Percentiles rank a stretch among this genome's conserved stretches.
Evolutionary conservation across 2,329 filamentous ascomycete species (phyloP).

Genomic region (Phyllosticta ampelicida): DNA sequence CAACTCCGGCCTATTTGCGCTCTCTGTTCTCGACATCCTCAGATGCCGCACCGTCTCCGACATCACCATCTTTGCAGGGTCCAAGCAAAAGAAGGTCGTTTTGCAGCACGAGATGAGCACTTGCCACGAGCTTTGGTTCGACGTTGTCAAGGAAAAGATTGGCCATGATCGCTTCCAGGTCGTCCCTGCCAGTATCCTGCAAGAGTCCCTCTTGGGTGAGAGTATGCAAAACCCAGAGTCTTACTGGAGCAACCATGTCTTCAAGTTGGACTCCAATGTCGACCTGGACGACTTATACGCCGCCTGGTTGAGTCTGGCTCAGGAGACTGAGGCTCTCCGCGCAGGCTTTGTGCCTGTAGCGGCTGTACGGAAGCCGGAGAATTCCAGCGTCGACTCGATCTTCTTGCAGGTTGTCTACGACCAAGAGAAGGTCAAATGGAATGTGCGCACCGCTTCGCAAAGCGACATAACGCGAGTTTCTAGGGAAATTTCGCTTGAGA

Average conservation of each 20-base stretch:
- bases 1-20: conserved; percentile 17
- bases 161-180: background rate
- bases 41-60: conserved; percentile 21
- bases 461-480: conserved; percentile 15
- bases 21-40: conserved; percentile 23
- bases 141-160: background rate
- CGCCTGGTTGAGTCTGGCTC: conserved; percentile 24
- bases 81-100: background rate
- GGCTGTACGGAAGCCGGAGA: conserved; percentile 11
- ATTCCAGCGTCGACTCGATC: conserved; percentile 8
- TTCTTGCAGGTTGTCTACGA: conserved; percentile 23
- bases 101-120: background rate
- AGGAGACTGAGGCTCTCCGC: conserved; percentile 26
- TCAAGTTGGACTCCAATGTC: conserved; percentile 20
- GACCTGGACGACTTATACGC: conserved; percentile 20
- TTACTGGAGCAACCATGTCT: conserved; percentile 32
- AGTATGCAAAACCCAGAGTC: conserved; percentile 27
- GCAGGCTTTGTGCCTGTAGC: conserved; percentile 27
- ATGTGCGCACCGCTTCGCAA: conserved; percentile 11
- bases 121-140: background rate
- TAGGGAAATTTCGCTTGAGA: conserved; percentile 15
- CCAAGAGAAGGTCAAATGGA: conserved; percentile 19
- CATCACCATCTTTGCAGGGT: conserved; percentile 10
- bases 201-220: conserved; percentile 23
- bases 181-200: conserved; percentile 1